These are phyloP conservation scores for Lactifluus subvellereus DNA, from an alignment of 768 basidiomycete species.

Conservation along the genomic window DNA sequence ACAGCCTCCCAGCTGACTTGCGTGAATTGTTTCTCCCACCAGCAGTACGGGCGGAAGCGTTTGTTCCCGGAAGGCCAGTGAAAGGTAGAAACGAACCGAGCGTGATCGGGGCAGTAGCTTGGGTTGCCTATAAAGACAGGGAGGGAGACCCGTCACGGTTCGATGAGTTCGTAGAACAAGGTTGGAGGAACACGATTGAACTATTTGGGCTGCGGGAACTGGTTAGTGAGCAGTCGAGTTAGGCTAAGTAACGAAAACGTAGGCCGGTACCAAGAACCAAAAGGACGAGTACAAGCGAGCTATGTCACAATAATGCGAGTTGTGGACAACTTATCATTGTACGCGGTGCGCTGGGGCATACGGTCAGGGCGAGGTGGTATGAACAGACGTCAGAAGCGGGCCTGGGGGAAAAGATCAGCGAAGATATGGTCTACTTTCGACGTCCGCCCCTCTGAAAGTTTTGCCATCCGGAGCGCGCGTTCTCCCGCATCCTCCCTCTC, in stretches of 20 bases:
- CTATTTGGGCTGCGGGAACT: slow-evolving; percentile 44
- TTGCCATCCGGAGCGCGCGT: slow-evolving; percentile 26
- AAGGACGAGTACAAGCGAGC: background rate
- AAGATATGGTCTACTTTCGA: slow-evolving; percentile 11
- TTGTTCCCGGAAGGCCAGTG: slow-evolving; percentile 51
- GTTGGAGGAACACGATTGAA: slow-evolving; percentile 57
- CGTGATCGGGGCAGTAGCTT: slow-evolving; percentile 62
- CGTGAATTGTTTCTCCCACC: slow-evolving; percentile 47
- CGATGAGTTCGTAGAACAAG: slow-evolving; percentile 49
- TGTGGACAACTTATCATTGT: background rate
- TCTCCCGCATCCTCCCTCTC: slow-evolving; percentile 20
- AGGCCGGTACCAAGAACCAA: no score
- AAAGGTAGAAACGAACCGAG: slow-evolving; percentile 77
- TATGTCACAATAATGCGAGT: background rate
- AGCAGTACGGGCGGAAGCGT: slow-evolving; percentile 51
- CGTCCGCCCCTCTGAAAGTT: slow-evolving; percentile 24
- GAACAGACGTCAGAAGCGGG: background rate
- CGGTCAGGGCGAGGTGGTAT: background rate
- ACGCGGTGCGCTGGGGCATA: background rate
- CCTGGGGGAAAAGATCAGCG: background rate
- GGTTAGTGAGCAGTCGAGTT: background rate
- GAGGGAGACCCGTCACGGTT: slow-evolving; percentile 42
- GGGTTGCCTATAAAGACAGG: slow-evolving; percentile 52
- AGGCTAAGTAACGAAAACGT: background rate
- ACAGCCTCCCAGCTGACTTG: slow-evolving; percentile 42